Evolutionary conservation across 768 basidiomycete genomes (phyloP).

Genomic region (Chalciporus sphaerocephalus): DNA sequence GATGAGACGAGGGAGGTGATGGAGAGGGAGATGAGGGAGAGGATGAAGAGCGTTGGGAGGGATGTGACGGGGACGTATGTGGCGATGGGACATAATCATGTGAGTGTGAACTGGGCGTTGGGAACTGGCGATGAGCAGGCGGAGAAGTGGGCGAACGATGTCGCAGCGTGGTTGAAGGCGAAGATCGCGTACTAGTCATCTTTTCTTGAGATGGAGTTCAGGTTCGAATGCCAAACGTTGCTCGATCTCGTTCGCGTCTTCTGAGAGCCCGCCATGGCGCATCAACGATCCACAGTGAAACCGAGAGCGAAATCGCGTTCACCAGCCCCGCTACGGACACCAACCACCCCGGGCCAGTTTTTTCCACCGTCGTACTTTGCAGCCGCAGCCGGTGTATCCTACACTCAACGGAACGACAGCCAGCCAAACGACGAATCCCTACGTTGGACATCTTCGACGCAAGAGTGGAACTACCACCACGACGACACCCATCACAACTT

Average conservation of each 20-base stretch:
- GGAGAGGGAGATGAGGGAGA: constrained; percentile 35
- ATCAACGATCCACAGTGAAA: constrained; percentile 14
- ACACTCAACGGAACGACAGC: constrained; percentile 12
- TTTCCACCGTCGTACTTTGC: constrained; percentile 56
- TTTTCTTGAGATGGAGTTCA: too few species aligned
- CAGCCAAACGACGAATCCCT: neutral
- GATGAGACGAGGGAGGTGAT: constrained; percentile 36
- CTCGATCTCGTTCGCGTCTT: constrained; percentile 2
- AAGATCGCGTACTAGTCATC: constrained; percentile 1
- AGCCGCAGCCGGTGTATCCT: constrained; percentile 41
- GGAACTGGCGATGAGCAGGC: constrained; percentile 52
- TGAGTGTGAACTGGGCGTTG: constrained; percentile 50
- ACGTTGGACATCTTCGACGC: neutral
- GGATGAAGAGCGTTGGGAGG: constrained; percentile 25
- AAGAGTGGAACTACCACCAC: neutral
- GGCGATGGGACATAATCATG: constrained; percentile 56
- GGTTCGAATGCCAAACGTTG: constrained; percentile 9
- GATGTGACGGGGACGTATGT: constrained; percentile 31
- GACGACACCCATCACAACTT: constrained; percentile 7
- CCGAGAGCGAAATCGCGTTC: constrained; percentile 41
- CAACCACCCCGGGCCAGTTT: constrained; percentile 36
- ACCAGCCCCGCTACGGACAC: constrained; percentile 32
- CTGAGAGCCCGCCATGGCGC: neutral
- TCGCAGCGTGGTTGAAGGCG: constrained; percentile 33
- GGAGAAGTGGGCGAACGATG: constrained; percentile 58